A percentile compares a stretch with the other conserved stretches of the same genome.
Conservation (phyloP, 805 yeast species). For the Ogataea nitratoaversa region DNA sequence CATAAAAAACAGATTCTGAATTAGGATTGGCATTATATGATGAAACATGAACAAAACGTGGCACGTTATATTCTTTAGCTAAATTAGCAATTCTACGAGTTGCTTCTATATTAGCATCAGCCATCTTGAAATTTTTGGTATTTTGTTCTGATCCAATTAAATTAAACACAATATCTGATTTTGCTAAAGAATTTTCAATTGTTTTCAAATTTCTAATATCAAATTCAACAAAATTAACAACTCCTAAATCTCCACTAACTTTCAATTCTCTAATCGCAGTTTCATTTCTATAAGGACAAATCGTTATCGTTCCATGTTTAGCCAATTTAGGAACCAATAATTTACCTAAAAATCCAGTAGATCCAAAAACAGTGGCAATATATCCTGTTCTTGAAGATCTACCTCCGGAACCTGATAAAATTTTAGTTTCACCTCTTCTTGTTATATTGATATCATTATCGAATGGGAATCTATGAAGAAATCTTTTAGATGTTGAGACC, state of each 20-base stretch:
- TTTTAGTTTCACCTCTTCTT: slow-evolving; percentile 66
- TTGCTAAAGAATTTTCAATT: slow-evolving; percentile 70
- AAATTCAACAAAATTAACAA: slow-evolving; percentile 76
- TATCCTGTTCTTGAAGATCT: slow-evolving; percentile 82
- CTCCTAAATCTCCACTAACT: slow-evolving; percentile 84
- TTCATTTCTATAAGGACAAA: slow-evolving; percentile 80
- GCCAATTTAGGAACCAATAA: slow-evolving; percentile 69
- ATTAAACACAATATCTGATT: slow-evolving; percentile 80
- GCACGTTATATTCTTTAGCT: slow-evolving; percentile 62
- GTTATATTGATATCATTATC: slow-evolving; percentile 67
- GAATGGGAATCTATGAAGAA: slow-evolving; percentile 31
- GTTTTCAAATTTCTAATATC: slow-evolving; percentile 75
- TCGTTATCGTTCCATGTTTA: slow-evolving; percentile 72
- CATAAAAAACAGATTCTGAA: slow-evolving; percentile 66
- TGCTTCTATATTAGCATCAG: slow-evolving; percentile 78
- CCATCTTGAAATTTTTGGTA: slow-evolving; percentile 78
- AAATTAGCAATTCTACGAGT: slow-evolving; percentile 75
- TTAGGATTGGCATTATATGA: slow-evolving; percentile 69
- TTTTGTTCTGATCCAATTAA: slow-evolving; percentile 70
- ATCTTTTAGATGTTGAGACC: slow-evolving; percentile 8
- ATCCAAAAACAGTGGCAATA: slow-evolving; percentile 86
- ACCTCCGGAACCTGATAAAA: slow-evolving; percentile 75
- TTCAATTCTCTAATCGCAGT: slow-evolving; percentile 72
- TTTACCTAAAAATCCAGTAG: slow-evolving; percentile 74
- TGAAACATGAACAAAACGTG: slow-evolving; percentile 75